These are phyloP conservation scores for Cephaloascus albidus DNA, from an alignment of 805 yeast genomes.

Conservation along the genomic window DNA sequence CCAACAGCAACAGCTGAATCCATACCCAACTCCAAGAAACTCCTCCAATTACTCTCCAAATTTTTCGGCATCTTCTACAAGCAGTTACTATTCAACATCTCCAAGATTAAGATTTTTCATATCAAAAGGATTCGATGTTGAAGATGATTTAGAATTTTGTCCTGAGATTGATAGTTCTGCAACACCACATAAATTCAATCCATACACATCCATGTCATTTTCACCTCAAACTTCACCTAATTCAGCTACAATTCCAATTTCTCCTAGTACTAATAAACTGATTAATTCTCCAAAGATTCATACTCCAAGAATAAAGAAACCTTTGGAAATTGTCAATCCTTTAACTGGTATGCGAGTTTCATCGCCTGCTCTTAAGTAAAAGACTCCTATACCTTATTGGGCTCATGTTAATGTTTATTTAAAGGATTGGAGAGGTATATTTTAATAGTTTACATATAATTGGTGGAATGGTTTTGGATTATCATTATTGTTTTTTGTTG, in stretches of 20 bases:
- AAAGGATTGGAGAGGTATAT: too few relatives aligned
- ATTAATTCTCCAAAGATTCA: slow-evolving; percentile 31
- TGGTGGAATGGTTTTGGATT: not conserved
- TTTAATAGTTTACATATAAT: too few relatives aligned
- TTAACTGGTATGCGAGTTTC: slow-evolving; percentile 47
- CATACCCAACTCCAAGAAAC: slow-evolving; percentile 9
- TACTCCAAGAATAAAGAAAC: slow-evolving; percentile 52
- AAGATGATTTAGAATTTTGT: slow-evolving; percentile 58
- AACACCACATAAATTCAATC: slow-evolving; percentile 43
- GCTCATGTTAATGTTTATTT: too few relatives aligned
- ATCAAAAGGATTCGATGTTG: slow-evolving; percentile 51
- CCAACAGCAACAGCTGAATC: slow-evolving; percentile 1
- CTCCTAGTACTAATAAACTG: slow-evolving; percentile 5
- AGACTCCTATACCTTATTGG: too few relatives aligned
- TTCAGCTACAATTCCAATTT: slow-evolving; percentile 11
- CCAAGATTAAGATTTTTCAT: slow-evolving; percentile 43
- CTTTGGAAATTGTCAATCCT: slow-evolving; percentile 55
- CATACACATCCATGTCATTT: slow-evolving; percentile 56
- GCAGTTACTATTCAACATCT: not conserved
- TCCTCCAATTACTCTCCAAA: not conserved
- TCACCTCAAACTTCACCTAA: slow-evolving; percentile 39
- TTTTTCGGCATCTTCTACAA: not conserved
- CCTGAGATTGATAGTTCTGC: slow-evolving; percentile 37
- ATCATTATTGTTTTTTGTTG: too few relatives aligned
- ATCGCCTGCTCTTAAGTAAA: slow-evolving; percentile 29